A percentile compares a stretch with the other conserved stretches of the same genome.
Conservation (phyloP, 2,329 filamentous ascomycete species). For the Coniosporium tulheliwenetii region DNA sequence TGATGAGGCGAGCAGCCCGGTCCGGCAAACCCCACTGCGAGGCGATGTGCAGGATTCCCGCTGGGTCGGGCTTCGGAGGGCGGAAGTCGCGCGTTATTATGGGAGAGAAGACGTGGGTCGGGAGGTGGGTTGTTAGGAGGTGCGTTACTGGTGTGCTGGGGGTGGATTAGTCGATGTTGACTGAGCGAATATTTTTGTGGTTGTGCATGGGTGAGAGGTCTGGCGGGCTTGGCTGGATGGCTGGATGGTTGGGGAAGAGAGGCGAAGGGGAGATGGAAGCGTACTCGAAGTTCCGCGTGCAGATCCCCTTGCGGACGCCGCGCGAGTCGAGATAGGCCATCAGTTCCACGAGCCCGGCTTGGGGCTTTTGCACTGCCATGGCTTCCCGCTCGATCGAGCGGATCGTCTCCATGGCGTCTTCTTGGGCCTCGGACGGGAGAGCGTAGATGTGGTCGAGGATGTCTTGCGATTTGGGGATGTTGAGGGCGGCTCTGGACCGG, state of each 20-base stretch:
- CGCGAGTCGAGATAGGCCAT: slow-evolving; percentile 68
- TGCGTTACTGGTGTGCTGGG: slow-evolving; percentile 51
- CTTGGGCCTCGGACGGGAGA: slow-evolving; percentile 47
- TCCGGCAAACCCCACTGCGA: slow-evolving; percentile 46
- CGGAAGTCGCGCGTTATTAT: slow-evolving; percentile 73
- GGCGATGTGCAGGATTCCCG: slow-evolving; percentile 77
- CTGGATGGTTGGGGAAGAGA: neutral
- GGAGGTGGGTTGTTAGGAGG: slow-evolving; percentile 60
- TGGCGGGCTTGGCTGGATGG: neutral
- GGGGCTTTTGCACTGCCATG: slow-evolving; percentile 66
- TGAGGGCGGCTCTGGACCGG: slow-evolving; percentile 39
- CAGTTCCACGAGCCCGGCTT: slow-evolving; percentile 60
- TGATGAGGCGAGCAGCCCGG: slow-evolving; percentile 22
- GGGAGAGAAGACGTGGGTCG: slow-evolving; percentile 52
- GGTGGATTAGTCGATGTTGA: neutral
- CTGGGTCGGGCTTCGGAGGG: slow-evolving; percentile 76
- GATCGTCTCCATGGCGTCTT: slow-evolving; percentile 56
- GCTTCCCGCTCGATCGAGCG: slow-evolving; percentile 64
- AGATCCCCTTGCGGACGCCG: slow-evolving; percentile 63
- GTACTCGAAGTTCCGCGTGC: slow-evolving; percentile 82
- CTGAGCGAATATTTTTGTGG: neutral
- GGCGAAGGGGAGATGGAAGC: slow-evolving; percentile 5
- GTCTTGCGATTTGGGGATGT: slow-evolving; percentile 57
- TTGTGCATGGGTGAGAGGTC: no score
- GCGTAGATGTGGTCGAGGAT: slow-evolving; percentile 79